Evolutionary conservation across 495 filamentous ascomycete species (phyloP).

Genomic region (Talaromyces wortmannii): DNA sequence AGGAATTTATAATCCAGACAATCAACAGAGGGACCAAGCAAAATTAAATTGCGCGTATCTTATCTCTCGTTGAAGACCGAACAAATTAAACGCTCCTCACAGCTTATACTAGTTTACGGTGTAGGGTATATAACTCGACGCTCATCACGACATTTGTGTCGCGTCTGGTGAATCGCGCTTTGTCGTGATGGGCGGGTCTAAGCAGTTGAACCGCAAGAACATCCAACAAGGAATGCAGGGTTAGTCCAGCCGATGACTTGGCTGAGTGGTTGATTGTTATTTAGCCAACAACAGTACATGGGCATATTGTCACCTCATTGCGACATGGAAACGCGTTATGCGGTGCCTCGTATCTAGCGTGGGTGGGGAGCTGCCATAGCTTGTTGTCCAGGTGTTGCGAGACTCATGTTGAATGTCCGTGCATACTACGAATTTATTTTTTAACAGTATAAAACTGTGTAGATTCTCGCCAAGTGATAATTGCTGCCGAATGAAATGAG

Average conservation of each 20-base stretch:
- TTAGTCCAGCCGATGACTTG: background rate
- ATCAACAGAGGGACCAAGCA: background rate
- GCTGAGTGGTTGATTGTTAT: background rate
- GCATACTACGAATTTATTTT: too few relatives aligned
- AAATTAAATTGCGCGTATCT: background rate
- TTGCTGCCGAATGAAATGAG: background rate
- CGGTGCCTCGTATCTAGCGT: background rate
- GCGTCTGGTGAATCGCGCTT: background rate
- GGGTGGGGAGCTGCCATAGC: background rate
- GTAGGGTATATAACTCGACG: background rate
- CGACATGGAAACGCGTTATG: background rate
- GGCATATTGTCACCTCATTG: background rate
- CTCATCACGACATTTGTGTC: background rate
- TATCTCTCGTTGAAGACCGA: background rate
- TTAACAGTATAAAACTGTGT: background rate
- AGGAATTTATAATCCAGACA: background rate
- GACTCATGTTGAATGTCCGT: background rate
- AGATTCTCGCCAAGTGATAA: background rate
- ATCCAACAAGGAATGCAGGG: background rate
- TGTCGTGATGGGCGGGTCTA: background rate
- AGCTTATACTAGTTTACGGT: too few relatives aligned
- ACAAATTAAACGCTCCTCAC: background rate
- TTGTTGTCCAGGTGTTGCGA: background rate
- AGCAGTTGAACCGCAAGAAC: background rate
- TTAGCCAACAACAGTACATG: background rate